These are phyloP conservation scores for Epicoccum nigrum DNA, from an alignment of 2,329 filamentous ascomycete genomes.

Conservation along the genomic window DNA sequence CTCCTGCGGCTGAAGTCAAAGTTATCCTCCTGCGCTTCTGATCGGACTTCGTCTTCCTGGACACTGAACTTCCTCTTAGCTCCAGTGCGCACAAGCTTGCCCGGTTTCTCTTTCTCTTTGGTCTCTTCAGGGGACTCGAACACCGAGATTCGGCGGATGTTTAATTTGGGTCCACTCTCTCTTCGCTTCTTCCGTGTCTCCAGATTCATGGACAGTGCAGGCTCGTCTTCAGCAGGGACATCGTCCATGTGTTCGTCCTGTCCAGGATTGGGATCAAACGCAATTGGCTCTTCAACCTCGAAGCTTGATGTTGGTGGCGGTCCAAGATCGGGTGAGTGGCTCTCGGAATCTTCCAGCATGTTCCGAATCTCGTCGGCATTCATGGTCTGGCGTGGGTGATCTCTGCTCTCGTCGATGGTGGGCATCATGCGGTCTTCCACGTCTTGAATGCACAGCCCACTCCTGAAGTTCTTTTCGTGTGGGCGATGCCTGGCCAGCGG, in stretches of 20 bases:
- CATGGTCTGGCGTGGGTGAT: conserved; percentile 70
- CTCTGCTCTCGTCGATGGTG: conserved; percentile 73
- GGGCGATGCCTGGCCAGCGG: conserved; percentile 54
- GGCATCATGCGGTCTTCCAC: conserved; percentile 64
- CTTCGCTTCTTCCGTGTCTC: conserved; percentile 60
- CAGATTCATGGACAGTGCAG: conserved; percentile 53
- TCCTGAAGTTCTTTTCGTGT: conserved; percentile 62
- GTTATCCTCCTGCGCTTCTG: conserved; percentile 43
- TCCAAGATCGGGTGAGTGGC: conserved; percentile 72
- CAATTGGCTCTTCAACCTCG: conserved; percentile 56
- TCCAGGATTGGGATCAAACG: conserved; percentile 47
- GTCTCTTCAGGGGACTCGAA: conserved; percentile 50
- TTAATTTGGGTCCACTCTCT: conserved; percentile 56
- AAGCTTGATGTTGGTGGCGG: conserved; percentile 61
- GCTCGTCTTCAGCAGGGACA: conserved; percentile 46
- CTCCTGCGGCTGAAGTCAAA: conserved; percentile 56
- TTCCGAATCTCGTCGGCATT: conserved; percentile 65
- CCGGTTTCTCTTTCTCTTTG: conserved; percentile 32
- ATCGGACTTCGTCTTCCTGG: conserved; percentile 56
- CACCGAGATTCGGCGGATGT: conserved; percentile 50
- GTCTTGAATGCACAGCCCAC: conserved; percentile 50
- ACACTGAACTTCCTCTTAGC: conserved; percentile 64
- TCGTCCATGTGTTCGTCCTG: conserved; percentile 34
- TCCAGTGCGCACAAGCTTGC: conserved; percentile 51
- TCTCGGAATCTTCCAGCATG: conserved; percentile 59